Conservation (phyloP, 768 basidiomycete genomes). For the Hygrocybe coccinea region DNA sequence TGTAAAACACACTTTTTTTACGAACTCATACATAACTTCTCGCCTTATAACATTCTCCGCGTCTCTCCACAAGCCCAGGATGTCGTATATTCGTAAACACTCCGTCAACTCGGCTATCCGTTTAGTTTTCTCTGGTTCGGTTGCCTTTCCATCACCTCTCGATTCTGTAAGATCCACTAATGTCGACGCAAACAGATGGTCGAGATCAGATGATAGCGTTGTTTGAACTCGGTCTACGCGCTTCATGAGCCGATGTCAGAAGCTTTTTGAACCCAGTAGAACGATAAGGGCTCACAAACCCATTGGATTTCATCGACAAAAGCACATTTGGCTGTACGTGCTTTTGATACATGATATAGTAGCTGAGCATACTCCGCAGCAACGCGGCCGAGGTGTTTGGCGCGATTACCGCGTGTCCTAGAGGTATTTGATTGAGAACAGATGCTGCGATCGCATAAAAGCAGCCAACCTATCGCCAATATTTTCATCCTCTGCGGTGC, state of each 20-base stretch:
- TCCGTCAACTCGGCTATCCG: constrained; percentile 65
- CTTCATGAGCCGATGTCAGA: constrained; percentile 29
- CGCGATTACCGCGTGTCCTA: constrained; percentile 59
- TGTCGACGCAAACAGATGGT: constrained; percentile 69
- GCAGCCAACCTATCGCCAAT: constrained; percentile 37
- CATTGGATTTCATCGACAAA: constrained; percentile 83
- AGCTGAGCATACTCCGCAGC: constrained; percentile 91
- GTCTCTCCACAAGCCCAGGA: constrained; percentile 74
- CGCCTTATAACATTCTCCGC: constrained; percentile 82
- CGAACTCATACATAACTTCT: constrained; percentile 68
- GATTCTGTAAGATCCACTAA: constrained; percentile 48
- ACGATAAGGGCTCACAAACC: constrained; percentile 46
- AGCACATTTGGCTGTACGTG: constrained; percentile 65
- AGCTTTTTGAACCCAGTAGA: neutral
- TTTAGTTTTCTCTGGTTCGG: constrained; percentile 63
- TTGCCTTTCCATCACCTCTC: constrained; percentile 43
- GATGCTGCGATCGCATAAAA: neutral
- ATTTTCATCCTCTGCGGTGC: constrained; percentile 35
- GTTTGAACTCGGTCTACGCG: constrained; percentile 79
- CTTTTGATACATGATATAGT: constrained; percentile 83
- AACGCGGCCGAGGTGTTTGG: constrained; percentile 78
- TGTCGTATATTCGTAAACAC: constrained; percentile 75
- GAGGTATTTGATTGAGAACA: constrained; percentile 3
- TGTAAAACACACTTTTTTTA: constrained; percentile 59
- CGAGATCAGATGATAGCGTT: constrained; percentile 81